Percentiles rank a stretch among this genome's conserved stretches.
These are phyloP conservation scores for Datura wrightii DNA, from an alignment of 257 asterid genomes.

Conservation along the genomic window DNA sequence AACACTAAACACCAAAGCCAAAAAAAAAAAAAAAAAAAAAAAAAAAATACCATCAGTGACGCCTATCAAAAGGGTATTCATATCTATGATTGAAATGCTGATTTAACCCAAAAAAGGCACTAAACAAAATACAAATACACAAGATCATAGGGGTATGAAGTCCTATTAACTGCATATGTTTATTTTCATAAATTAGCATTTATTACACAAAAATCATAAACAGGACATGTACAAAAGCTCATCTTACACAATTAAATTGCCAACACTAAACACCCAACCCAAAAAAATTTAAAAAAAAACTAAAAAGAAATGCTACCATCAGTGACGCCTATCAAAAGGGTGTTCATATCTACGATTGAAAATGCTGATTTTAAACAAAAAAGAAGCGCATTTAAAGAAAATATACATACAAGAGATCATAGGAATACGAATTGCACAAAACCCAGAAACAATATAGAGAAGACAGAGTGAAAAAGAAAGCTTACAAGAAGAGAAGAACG, in stretches of 20 bases:
- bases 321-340: not conserved
- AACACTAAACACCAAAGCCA: not conserved
- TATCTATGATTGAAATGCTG: not conserved
- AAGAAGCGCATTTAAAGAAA: not conserved
- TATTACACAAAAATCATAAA: not conserved
- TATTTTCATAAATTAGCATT: too few relatives aligned
- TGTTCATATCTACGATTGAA: not conserved
- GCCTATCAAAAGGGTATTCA: not conserved
- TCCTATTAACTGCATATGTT: not conserved
- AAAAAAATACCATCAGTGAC: too few relatives aligned
- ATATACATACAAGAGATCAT: not conserved
- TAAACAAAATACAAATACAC: not conserved
- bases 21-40: not conserved
- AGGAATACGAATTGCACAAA: not conserved
- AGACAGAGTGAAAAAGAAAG: not conserved
- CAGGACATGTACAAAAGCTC: not conserved
- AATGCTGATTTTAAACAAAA: not conserved
- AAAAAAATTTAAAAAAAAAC: too few relatives aligned
- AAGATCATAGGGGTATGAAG: not conserved
- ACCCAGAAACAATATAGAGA: not conserved
- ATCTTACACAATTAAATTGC: not conserved
- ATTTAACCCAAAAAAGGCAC: too few relatives aligned
- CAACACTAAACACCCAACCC: too few relatives aligned
- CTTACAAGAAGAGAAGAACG: slow-evolving; percentile 54
- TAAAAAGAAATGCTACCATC: not conserved